Percentiles rank a stretch among this genome's conserved stretches.
phyloP scores from a whole-genome alignment of 1,284 basidiomycete species.

The Erythrobasidium hasegawianum region DNA sequence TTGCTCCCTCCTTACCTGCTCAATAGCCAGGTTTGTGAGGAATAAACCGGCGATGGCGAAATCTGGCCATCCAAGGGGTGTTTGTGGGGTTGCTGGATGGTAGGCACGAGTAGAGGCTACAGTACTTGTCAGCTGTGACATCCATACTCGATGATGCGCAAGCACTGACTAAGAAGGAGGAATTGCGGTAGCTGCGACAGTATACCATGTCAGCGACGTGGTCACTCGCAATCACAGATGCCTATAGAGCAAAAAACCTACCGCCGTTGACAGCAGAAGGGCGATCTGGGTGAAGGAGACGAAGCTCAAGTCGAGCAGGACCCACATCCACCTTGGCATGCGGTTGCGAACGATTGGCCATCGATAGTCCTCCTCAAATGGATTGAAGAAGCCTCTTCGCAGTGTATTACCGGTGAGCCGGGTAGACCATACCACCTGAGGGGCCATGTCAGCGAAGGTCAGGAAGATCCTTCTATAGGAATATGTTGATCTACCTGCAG shows the following conservation, averaged over 20 bases:
- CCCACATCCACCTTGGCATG: conserved; percentile 58
- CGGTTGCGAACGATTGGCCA: conserved; percentile 72
- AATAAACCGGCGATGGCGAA: conserved; percentile 61
- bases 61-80: conserved; percentile 61
- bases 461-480: not conserved
- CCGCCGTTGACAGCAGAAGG: conserved; percentile 60
- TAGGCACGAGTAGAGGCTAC: conserved; percentile 45
- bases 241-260: no score
- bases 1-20: conserved; percentile 56
- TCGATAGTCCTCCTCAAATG: conserved; percentile 71
- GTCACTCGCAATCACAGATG: no score
- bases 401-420: conserved; percentile 79
- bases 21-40: conserved; percentile 60
- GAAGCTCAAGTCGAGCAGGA: conserved; percentile 75
- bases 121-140: no score
- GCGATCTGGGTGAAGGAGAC: conserved; percentile 74
- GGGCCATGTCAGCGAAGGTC: no score
- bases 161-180: conserved; percentile 56
- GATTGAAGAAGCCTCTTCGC: conserved; percentile 73
- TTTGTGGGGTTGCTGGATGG: conserved; percentile 29
- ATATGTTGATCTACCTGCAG: conserved; percentile 40
- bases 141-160: no score
- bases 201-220: no score
- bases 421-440: conserved; percentile 47
- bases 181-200: conserved; percentile 44